Evolutionary conservation across 1,284 basidiomycete species (phyloP).

Genomic region (Leccinum ponderosum): DNA sequence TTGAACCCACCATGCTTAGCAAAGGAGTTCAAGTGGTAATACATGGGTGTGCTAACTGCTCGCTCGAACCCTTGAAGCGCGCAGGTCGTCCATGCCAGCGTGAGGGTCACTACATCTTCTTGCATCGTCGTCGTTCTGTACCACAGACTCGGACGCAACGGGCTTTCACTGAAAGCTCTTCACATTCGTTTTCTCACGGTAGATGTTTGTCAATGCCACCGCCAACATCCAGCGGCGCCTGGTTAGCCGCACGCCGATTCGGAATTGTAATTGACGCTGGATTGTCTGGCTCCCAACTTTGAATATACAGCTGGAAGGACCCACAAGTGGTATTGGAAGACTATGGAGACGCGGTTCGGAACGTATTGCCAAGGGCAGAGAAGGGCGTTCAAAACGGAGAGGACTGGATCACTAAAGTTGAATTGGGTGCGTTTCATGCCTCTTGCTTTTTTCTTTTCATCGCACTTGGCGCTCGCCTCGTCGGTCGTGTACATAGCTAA

Average conservation of each 20-base stretch:
- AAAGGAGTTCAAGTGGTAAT: no score
- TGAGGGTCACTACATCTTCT: not conserved
- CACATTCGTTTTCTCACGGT: constrained; percentile 27
- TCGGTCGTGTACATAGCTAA: constrained; percentile 1
- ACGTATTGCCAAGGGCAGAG: constrained; percentile 80
- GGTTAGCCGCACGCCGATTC: constrained; percentile 82
- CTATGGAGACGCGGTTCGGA: constrained; percentile 45
- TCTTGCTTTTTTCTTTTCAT: not conserved
- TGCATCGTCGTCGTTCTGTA: constrained; percentile 4
- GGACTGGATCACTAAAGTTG: constrained; percentile 90
- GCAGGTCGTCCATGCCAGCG: no score
- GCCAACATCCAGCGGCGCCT: constrained; percentile 63
- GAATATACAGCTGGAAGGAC: constrained; percentile 97
- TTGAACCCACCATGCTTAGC: no score
- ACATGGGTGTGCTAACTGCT: no score
- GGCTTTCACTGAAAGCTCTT: constrained; percentile 24
- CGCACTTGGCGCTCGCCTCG: not conserved
- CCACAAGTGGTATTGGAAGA: constrained; percentile 55
- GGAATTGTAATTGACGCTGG: constrained; percentile 98
- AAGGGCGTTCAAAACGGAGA: constrained; percentile 84
- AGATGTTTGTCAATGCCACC: constrained; percentile 61
- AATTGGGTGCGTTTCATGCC: constrained; percentile 72
- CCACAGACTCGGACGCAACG: constrained; percentile 9
- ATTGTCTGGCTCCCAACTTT: constrained; percentile 93
- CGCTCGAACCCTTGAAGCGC: no score